A percentile compares a stretch with the other conserved stretches of the same genome.
Evolutionary conservation across 345 rosid genomes (phyloP).

Genomic region (Zanthoxylum bungeanum): DNA sequence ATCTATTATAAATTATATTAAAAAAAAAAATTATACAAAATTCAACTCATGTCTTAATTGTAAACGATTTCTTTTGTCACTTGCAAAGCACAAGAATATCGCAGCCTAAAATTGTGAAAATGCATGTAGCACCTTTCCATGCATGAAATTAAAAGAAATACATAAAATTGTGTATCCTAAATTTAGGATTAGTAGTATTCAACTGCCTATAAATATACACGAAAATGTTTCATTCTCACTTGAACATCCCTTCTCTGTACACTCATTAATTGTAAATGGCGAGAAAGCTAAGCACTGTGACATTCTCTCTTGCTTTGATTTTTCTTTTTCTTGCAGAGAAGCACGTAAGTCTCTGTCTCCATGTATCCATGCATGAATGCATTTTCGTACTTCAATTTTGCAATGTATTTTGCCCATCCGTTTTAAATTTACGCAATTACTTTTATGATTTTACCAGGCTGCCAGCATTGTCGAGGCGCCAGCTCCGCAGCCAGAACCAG

Average conservation of each 20-base stretch:
- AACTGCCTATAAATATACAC: conserved; percentile 3
- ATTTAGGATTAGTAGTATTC: too few relatives aligned
- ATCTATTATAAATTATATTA: too few relatives aligned
- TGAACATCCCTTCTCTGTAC: neutral
- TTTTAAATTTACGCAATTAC: neutral
- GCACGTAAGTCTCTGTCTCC: conserved; percentile 1
- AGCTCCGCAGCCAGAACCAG: conserved; percentile 37
- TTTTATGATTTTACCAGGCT: conserved; percentile 19
- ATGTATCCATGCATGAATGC: too few relatives aligned
- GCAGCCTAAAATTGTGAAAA: neutral
- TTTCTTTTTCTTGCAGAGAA: conserved; percentile 7
- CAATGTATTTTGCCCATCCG: too few relatives aligned
- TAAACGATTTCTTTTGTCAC: too few relatives aligned
- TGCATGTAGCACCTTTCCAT: neutral
- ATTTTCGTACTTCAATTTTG: neutral
- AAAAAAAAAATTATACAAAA: too few relatives aligned
- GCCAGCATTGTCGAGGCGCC: conserved; percentile 28
- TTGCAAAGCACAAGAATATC: neutral
- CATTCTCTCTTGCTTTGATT: neutral
- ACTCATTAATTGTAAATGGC: neutral
- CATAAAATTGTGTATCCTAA: too few relatives aligned
- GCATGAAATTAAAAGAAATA: neutral
- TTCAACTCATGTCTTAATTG: too few relatives aligned
- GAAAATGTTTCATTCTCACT: neutral
- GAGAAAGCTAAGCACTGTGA: neutral